These are phyloP conservation scores for Saccharomycopsis lassenensis DNA, from an alignment of 805 yeast genomes.

Conservation along the genomic window DNA sequence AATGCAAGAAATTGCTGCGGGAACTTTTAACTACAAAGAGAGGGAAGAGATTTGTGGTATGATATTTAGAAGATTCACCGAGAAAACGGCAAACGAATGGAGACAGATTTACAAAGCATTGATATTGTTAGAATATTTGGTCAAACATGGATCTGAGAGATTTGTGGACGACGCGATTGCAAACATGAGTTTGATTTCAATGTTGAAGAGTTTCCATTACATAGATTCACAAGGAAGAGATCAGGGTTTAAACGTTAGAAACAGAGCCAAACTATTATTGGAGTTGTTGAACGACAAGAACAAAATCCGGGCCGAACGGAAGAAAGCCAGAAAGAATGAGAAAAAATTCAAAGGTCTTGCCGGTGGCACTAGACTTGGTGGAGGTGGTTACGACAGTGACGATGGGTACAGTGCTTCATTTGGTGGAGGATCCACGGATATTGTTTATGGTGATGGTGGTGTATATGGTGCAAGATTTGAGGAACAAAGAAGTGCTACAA, in stretches of 20 bases:
- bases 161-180: slow-evolving; percentile 91
- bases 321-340: slow-evolving; percentile 18
- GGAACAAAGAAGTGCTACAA: slow-evolving; percentile 37
- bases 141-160: slow-evolving; percentile 88
- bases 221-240: slow-evolving; percentile 90
- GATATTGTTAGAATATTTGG: slow-evolving; percentile 81
- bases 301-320: slow-evolving; percentile 16
- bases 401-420: slow-evolving; percentile 6
- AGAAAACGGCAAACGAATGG: slow-evolving; percentile 95
- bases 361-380: slow-evolving; percentile 12
- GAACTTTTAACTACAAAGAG: slow-evolving; percentile 79
- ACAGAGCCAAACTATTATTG: slow-evolving; percentile 70
- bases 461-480: slow-evolving; percentile 58
- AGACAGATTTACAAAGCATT: slow-evolving; percentile 93
- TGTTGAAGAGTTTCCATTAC: slow-evolving; percentile 90
- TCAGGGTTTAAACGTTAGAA: slow-evolving; percentile 92
- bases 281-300: slow-evolving; percentile 41
- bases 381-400: slow-evolving; percentile 4
- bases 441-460: slow-evolving; percentile 61
- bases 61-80: slow-evolving; percentile 84
- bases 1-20: slow-evolving; percentile 93
- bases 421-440: slow-evolving; percentile 10
- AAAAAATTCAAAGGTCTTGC: slow-evolving; percentile 17
- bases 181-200: slow-evolving; percentile 65
- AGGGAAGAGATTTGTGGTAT: slow-evolving; percentile 70